These are phyloP conservation scores for Vararia minispora DNA, from an alignment of 768 basidiomycete species.

Conservation along the genomic window DNA sequence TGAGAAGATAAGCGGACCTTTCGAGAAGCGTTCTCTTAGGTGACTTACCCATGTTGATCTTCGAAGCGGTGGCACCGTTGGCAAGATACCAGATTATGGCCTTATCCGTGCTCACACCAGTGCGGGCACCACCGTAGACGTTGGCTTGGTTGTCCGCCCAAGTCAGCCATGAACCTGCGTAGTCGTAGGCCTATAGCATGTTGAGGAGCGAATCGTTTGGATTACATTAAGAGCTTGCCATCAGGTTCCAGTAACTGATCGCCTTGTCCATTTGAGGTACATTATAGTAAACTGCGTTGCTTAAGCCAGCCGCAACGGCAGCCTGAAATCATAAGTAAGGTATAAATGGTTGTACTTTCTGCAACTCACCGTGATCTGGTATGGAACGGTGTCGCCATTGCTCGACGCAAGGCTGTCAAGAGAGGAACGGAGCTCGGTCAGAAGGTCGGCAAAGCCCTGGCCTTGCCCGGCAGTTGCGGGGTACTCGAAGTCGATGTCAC, in stretches of 20 bases:
- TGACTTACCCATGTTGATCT: constrained; percentile 51
- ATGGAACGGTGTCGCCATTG: constrained; percentile 54
- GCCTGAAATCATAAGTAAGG: constrained; percentile 19
- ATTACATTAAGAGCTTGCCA: constrained; percentile 31
- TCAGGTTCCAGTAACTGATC: constrained; percentile 72
- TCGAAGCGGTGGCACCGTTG: constrained; percentile 49
- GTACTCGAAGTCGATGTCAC: constrained; percentile 75
- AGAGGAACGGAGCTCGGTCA: constrained; percentile 49
- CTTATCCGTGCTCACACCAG: constrained; percentile 54
- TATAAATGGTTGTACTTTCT: not conserved
- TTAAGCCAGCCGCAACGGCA: constrained; percentile 52
- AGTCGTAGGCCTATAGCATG: constrained; percentile 50
- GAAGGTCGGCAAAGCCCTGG: constrained; percentile 53
- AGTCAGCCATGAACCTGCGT: constrained; percentile 69
- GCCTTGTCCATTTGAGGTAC: constrained; percentile 55
- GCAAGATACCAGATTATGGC: constrained; percentile 51
- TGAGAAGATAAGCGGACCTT: constrained; percentile 4
- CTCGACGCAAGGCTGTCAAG: constrained; percentile 43
- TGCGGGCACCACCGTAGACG: constrained; percentile 52
- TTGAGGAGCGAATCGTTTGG: constrained; percentile 1
- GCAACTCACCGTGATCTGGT: constrained; percentile 37
- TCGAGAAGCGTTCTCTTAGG: not conserved
- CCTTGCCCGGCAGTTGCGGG: constrained; percentile 48
- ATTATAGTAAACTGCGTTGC: constrained; percentile 45
- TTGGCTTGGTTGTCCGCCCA: constrained; percentile 51